Evolutionary conservation across 1,139 yeast species (phyloP).

Genomic region (Kodamaea sp.): DNA sequence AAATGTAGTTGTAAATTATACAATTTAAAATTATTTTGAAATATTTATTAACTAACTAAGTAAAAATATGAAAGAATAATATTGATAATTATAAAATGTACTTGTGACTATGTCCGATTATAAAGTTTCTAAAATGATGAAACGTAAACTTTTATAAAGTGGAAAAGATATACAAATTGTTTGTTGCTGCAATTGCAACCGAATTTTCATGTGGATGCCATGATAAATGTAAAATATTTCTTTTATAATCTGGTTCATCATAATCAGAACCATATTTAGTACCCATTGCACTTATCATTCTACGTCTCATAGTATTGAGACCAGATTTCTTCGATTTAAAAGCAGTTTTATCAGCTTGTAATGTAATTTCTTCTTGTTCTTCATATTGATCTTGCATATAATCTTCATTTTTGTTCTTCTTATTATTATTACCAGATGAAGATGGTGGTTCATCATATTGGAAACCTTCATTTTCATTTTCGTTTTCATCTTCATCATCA

Average conservation of each 20-base stretch:
- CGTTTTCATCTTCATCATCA: constrained; percentile 41
- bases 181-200: constrained; percentile 97
- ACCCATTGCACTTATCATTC: constrained; percentile 46
- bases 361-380: constrained; percentile 69
- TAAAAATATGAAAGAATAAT: neutral
- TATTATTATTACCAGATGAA: constrained; percentile 6
- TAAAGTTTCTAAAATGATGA: neutral
- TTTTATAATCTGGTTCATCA: constrained; percentile 89
- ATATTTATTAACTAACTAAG: neutral
- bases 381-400: constrained; percentile 28
- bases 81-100: neutral
- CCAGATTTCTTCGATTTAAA: constrained; percentile 72
- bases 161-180: constrained; percentile 80
- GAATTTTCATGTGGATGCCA: constrained; percentile 98
- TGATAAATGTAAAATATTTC: constrained; percentile 90
- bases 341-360: constrained; percentile 98
- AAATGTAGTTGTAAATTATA: neutral
- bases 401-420: neutral
- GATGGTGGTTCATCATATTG: constrained; percentile 31
- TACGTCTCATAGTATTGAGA: constrained; percentile 36
- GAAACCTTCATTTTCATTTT: constrained; percentile 43
- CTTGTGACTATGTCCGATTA: neutral
- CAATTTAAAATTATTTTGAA: neutral
- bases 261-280: constrained; percentile 48
- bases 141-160: constrained; percentile 41